phyloP scores from a whole-genome alignment of 148 eudicot species.

The Rhododendron ferrugineum region DNA sequence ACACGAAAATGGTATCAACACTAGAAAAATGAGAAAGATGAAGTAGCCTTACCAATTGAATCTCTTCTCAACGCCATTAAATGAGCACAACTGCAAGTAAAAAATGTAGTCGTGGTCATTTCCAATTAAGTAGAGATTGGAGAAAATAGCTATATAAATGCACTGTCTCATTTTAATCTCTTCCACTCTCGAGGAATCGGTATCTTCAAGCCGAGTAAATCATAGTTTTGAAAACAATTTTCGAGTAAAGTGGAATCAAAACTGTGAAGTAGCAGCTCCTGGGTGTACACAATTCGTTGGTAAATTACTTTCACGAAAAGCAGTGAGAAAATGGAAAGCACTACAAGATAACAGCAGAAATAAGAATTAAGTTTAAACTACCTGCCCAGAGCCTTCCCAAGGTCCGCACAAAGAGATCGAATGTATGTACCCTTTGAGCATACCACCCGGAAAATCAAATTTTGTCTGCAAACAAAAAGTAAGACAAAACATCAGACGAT shows the following conservation, averaged over 20 bases:
- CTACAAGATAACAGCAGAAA: background rate
- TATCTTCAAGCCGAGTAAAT: background rate
- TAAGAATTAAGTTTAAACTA: conserved; percentile 18
- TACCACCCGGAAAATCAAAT: conserved; percentile 81
- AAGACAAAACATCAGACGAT: background rate
- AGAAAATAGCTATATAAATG: background rate
- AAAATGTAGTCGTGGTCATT: background rate
- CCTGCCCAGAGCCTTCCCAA: conserved; percentile 93
- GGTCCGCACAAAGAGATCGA: conserved; percentile 91
- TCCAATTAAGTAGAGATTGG: background rate
- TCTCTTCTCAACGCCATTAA: conserved; percentile 86
- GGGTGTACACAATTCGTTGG: background rate
- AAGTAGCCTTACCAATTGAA: conserved; percentile 69
- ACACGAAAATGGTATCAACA: background rate
- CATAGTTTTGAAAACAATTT: background rate
- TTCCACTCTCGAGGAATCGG: background rate
- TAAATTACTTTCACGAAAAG: background rate
- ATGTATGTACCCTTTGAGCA: conserved; percentile 97
- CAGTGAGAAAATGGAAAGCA: background rate
- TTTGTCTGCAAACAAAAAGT: conserved; percentile 53
- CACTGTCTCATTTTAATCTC: background rate
- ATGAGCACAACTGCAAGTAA: conserved; percentile 91
- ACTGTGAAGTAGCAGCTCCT: background rate
- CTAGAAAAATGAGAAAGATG: background rate
- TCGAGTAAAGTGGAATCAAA: background rate